Evolutionary conservation across 2,329 filamentous ascomycete species (phyloP), one percentile per base, ranked within the genome.

Genomic region (Rugonectria rugulosa): DNA sequence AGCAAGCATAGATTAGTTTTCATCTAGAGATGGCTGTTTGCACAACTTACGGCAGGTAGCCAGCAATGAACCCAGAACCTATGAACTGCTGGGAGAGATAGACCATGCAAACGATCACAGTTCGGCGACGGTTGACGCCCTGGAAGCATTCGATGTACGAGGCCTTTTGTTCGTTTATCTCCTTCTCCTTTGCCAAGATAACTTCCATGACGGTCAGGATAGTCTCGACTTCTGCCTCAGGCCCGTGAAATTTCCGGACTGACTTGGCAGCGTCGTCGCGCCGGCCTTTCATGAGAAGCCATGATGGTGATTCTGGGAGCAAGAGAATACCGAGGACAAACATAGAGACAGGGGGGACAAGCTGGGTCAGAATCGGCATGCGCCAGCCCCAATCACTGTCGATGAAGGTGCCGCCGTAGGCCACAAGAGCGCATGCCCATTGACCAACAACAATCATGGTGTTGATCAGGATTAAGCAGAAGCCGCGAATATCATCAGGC

Each of bases 271-370:
- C 77, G 15, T 72, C 71, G 3, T 71, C 68, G 11, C 65, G 55
- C 7, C 70, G 68, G 4, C 70, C 72, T 29, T 73, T 70, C 11
- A 73, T 69, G 5, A 78, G 68, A 5, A 77, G 71, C 72, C 74
- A 80, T 59, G 77, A 78, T 1, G 78, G 78, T 3, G 74, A 77
- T 59, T 81, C 79, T 1, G 77, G 77, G 14, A 77, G 69, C 37
- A 77, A 70, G 14, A 68, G 56, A 1, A 75, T 64, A 2, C 69
- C 65, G 1, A 70, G 47, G n/a, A 77, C 50, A 3, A 79, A 67
- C 4, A 76, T 65, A 3, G 32, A 17, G 1, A 73, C 61, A 0
- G 74, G 73, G 54, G 74, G 78, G 3, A 76, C 51, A 66, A 77
- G 77, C 64, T 81, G 77, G 2, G 80, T 60, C 2, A 72, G 72